Percentiles rank a stretch among this genome's conserved stretches.
phyloP scores from a whole-genome alignment of 2,329 filamentous ascomycete species.

The Juglanconis juglandina region DNA sequence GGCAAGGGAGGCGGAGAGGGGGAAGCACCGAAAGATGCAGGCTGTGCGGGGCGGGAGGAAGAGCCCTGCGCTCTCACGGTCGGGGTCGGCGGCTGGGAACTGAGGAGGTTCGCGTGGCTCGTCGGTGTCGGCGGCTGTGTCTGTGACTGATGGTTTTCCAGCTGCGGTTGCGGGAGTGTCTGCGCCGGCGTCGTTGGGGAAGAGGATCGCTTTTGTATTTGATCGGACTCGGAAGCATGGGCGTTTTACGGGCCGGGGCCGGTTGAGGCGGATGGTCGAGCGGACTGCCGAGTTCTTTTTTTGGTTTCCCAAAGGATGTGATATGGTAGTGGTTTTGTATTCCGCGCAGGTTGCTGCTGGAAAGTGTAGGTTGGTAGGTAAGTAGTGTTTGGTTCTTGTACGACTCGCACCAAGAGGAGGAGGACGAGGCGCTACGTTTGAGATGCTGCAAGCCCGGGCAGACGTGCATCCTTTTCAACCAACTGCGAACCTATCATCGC shows the following conservation, averaged over 20 bases:
- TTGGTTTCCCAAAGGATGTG: too few relatives aligned
- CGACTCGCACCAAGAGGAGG: background rate
- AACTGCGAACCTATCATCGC: background rate
- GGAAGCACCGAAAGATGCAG: constrained; percentile 16
- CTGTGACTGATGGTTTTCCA: background rate
- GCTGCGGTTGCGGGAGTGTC: background rate
- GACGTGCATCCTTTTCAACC: background rate
- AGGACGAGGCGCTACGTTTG: background rate
- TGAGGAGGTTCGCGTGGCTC: constrained; percentile 3
- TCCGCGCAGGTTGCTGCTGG: too few relatives aligned
- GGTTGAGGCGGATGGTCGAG: background rate
- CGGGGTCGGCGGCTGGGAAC: background rate
- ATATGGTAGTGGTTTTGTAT: too few relatives aligned
- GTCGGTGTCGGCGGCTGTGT: background rate
- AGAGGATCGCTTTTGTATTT: constrained; percentile 1
- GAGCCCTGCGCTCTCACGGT: background rate
- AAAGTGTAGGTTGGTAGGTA: too few relatives aligned
- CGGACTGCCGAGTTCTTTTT: too few relatives aligned
- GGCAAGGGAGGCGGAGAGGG: constrained; percentile 24
- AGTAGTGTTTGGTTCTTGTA: background rate
- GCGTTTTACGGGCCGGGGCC: background rate
- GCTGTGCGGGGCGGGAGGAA: constrained; percentile 5
- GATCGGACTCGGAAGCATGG: background rate
- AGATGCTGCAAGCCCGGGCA: background rate
- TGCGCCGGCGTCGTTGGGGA: background rate